Percentiles rank a stretch among this genome's conserved stretches.
Evolutionary conservation across 306 rosid genomes (phyloP).

Genomic region (Ziziphus jujuba): DNA sequence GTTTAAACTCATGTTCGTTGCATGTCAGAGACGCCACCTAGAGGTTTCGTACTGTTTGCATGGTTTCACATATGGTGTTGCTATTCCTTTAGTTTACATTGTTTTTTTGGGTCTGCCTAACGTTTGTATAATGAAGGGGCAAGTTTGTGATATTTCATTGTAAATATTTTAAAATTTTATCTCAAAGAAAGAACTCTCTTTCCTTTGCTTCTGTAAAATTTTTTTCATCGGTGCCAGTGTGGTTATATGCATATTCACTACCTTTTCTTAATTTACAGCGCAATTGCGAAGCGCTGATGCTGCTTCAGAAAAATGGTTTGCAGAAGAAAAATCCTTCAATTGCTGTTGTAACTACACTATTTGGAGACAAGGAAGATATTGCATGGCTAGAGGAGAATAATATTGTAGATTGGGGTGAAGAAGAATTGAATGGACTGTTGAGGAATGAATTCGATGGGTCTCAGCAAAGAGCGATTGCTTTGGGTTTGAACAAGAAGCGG

Average conservation of each 20-base stretch:
- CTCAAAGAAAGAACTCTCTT: no score
- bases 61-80: no score
- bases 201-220: neutral
- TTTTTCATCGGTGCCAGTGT: neutral
- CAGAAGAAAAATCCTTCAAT: constrained; percentile 70
- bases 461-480: constrained; percentile 57
- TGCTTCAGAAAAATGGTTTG: constrained; percentile 79
- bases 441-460: constrained; percentile 52
- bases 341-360: constrained; percentile 67
- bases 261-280: constrained; percentile 46
- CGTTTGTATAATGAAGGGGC: no score
- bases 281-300: constrained; percentile 85
- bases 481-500: constrained; percentile 70
- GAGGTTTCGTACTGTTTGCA: no score
- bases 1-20: no score
- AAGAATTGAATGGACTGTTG: constrained; percentile 30
- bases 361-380: constrained; percentile 71
- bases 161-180: no score
- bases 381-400: constrained; percentile 60
- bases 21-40: no score
- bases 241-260: neutral
- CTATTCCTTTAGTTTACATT: no score
- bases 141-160: no score
- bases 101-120: no score
- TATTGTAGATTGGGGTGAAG: constrained; percentile 55